Evolutionary conservation across 2,329 filamentous ascomycete species (phyloP).

Genomic region (Sclerotinia trifoliorum): DNA sequence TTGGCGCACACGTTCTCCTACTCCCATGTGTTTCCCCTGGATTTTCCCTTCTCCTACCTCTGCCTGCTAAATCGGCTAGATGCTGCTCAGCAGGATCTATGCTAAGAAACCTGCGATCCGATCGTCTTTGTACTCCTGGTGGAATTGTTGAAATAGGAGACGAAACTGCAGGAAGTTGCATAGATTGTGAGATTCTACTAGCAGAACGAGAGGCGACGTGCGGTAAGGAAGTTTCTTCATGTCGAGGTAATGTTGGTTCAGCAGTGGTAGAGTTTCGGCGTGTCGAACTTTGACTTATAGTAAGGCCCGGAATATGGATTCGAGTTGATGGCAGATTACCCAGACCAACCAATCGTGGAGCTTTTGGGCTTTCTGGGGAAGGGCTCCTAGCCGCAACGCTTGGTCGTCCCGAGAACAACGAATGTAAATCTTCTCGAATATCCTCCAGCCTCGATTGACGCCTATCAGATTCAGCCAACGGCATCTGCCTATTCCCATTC

Average conservation of each 20-base stretch:
- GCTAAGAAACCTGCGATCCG: conserved; percentile 41
- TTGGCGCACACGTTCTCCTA: conserved; percentile 45
- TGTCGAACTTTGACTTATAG: conserved; percentile 41
- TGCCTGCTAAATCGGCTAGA: conserved; percentile 47
- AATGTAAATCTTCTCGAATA: conserved; percentile 32
- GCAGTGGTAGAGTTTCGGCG: conserved; percentile 24
- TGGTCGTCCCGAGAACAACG: conserved; percentile 36
- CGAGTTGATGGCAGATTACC: conserved; percentile 45
- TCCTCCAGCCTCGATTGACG: conserved; percentile 32
- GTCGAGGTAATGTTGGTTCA: conserved; percentile 6
- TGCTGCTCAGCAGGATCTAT: conserved; percentile 51
- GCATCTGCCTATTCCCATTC: conserved; percentile 24
- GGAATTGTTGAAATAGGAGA: conserved; percentile 26
- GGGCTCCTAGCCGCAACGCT: conserved; percentile 30
- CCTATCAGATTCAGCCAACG: conserved; percentile 24
- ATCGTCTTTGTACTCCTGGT: conserved; percentile 26
- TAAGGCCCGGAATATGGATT: conserved; percentile 46
- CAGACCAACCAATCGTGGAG: conserved; percentile 44
- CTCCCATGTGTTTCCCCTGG: conserved; percentile 30
- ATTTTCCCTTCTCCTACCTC: conserved; percentile 42
- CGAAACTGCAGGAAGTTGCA: conserved; percentile 22
- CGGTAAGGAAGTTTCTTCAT: conserved; percentile 8
- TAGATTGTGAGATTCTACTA: conserved; percentile 25
- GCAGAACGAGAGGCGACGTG: conserved; percentile 27
- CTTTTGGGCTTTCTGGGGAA: conserved; percentile 47